Evolutionary conservation across 108 stramenopile genomes (phyloP).

Genomic region (Nannochloropsis oceanica): DNA sequence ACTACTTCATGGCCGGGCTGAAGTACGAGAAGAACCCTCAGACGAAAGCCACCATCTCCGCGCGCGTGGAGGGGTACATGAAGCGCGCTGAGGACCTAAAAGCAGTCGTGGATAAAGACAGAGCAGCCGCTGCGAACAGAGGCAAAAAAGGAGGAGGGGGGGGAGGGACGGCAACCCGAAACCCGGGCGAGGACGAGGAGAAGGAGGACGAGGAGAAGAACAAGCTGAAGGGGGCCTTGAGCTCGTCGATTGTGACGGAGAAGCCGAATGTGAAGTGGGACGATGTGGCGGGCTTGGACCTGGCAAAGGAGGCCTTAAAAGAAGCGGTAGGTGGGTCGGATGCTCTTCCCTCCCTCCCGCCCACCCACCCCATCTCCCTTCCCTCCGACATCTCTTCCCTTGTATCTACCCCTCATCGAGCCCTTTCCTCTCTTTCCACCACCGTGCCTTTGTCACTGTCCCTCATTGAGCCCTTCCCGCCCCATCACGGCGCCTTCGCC

Average conservation of each 20-base stretch:
- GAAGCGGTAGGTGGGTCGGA: conserved; percentile 66
- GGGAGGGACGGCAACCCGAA: conserved; percentile 13
- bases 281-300: conserved; percentile 90
- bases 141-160: not conserved
- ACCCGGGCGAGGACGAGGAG: conserved; percentile 10
- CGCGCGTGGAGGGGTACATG: conserved; percentile 94
- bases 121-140: not conserved
- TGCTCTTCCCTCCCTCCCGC: not conserved
- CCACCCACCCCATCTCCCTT: not conserved
- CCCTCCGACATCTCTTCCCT: not conserved
- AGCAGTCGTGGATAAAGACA: conserved; percentile 37
- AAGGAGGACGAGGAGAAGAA: conserved; percentile 33
- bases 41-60: conserved; percentile 66
- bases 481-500: too few species aligned
- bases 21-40: conserved; percentile 96
- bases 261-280: conserved; percentile 95
- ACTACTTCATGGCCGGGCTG: conserved; percentile 76
- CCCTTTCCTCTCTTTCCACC: not conserved
- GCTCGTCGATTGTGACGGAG: conserved; percentile 49
- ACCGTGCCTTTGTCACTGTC: too few species aligned
- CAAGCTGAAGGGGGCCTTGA: conserved; percentile 36
- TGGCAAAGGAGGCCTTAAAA: conserved; percentile 87
- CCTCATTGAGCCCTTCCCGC: too few species aligned
- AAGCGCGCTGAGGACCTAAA: conserved; percentile 92
- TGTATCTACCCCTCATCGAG: not conserved